Evolutionary conservation across 306 rosid genomes (phyloP).

Genomic region (Vachellia collinsii): DNA sequence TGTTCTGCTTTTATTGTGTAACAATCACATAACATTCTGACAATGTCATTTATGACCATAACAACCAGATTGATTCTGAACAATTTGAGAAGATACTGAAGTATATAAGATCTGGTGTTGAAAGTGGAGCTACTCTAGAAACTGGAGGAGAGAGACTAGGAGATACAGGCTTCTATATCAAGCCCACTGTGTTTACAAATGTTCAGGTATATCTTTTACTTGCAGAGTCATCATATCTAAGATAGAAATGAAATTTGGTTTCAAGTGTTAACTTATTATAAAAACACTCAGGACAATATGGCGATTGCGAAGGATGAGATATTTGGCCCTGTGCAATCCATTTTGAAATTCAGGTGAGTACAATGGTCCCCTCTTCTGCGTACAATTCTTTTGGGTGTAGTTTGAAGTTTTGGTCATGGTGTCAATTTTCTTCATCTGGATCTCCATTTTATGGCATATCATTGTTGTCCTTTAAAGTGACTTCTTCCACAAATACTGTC

Average conservation of each 20-base stretch:
- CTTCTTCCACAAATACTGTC: background rate
- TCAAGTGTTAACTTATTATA: conserved; percentile 20
- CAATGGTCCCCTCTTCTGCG: conserved; percentile 1
- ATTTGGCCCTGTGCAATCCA: conserved; percentile 92
- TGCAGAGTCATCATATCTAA: conserved; percentile 6
- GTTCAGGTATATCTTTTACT: conserved; percentile 58
- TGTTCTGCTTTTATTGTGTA: background rate
- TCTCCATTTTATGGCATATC: background rate
- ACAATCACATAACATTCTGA: conserved; percentile 29
- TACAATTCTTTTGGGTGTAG: background rate
- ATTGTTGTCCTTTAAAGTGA: background rate
- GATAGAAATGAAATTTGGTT: background rate
- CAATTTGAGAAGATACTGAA: conserved; percentile 81
- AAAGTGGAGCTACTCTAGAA: conserved; percentile 83
- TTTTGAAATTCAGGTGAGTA: conserved; percentile 82
- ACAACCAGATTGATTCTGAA: conserved; percentile 66
- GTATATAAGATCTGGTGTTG: conserved; percentile 70
- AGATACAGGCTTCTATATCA: conserved; percentile 71
- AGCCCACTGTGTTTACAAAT: conserved; percentile 91
- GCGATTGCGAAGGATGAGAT: conserved; percentile 84
- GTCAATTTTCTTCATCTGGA: background rate
- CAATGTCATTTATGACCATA: conserved; percentile 19
- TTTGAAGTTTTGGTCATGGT: background rate
- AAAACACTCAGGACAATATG: conserved; percentile 72
- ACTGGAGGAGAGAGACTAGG: conserved; percentile 85